Base-by-base conservation (phyloP, 768 basidiomycete genomes). In the Suillus tomentosus region DNA sequence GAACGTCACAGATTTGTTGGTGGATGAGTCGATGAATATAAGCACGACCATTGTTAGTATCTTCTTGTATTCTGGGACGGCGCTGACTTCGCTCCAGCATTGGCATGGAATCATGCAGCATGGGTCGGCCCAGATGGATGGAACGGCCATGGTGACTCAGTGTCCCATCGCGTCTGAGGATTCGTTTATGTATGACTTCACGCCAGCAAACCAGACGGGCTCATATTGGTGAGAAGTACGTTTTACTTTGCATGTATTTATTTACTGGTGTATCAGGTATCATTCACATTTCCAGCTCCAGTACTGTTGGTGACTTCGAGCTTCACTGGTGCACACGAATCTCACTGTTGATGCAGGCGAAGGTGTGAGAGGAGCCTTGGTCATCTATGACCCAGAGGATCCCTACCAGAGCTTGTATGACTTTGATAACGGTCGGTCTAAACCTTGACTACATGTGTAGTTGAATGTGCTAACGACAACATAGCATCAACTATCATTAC, bases 91-190 rank as follows among this genome's bases (percentile, higher is more conserved):
- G 47, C 22, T 22, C 56, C 14, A 50, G 59, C 39, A 19, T 63
- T 83, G 81, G 82, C 82, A 83, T 62, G 82, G 82, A 1, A 57
- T 83, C 19, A 78, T 78, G 61, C 81, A 83, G 63, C 57, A 73
- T 22, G 67, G 69, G 2, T 73, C 75, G 5, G 78, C 76, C 3
- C 77, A 74, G 55, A 79, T 80, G 62, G 83, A 85, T 62, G 82
- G 83, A 10, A 63, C 71, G 22, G 72, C 76, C 1, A 80, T 79
- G 64, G 78, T 82, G 14, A 80, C 77, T 19, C 78, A 80, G 67
- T 81, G 79, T 61, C 80, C 79, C 7, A 80, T 79, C 39, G 66
- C 69, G 5, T 69, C 79, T 0, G 74, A 71, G 2, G 39, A 76
- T 22, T 75, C 77, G 1, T 79, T 75, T 66, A 43, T 71, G 60